These are phyloP conservation scores for Neurospora sublineolata DNA, from an alignment of 495 filamentous ascomycete genomes.

Conservation along the genomic window DNA sequence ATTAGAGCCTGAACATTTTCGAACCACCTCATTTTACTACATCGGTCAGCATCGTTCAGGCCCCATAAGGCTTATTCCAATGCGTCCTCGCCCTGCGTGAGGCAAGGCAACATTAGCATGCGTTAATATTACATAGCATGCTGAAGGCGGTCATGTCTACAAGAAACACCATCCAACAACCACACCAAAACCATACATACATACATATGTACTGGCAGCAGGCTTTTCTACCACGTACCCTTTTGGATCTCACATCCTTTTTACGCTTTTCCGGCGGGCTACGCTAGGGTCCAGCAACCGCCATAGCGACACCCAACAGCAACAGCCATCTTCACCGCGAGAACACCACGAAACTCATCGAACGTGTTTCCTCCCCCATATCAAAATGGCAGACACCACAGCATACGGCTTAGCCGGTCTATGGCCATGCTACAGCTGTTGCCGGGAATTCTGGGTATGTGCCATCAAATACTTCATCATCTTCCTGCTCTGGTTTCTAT, in stretches of 20 bases:
- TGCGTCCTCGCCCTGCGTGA: background rate
- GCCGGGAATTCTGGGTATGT: conserved; percentile 19
- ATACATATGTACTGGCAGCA: background rate
- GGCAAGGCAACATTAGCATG: background rate
- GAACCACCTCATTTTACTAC: background rate
- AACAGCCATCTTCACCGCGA: background rate
- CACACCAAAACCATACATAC: background rate
- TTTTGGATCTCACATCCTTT: background rate
- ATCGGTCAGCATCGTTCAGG: background rate
- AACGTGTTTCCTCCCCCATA: background rate
- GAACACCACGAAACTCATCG: background rate
- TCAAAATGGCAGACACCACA: background rate
- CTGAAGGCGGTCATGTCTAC: background rate
- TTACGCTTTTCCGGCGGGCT: background rate
- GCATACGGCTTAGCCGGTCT: conserved; percentile 1
- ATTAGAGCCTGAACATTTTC: background rate
- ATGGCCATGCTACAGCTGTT: conserved; percentile 23
- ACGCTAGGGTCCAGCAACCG: background rate
- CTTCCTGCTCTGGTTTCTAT: background rate
- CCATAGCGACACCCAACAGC: background rate
- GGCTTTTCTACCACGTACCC: background rate
- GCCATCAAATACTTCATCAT: background rate
- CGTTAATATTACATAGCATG: background rate
- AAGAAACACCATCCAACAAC: background rate
- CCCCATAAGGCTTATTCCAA: background rate